Evolutionary conservation across 2,329 filamentous ascomycete genomes (phyloP).

Genomic region (Diplocarpon rosae): DNA sequence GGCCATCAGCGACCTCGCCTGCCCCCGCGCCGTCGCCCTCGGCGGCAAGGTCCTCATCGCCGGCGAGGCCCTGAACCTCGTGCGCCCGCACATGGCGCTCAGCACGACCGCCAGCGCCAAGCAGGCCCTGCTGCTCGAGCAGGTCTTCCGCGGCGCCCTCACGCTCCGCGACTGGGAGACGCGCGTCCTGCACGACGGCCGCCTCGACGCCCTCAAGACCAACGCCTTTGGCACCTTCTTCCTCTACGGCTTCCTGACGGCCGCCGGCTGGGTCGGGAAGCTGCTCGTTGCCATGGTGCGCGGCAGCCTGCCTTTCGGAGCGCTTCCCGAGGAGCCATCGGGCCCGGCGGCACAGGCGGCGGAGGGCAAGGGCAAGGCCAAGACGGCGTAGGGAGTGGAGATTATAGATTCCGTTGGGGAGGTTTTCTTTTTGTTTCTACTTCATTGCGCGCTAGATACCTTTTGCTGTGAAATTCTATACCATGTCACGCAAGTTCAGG

Average conservation of each 20-base stretch:
- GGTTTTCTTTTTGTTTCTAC: too few relatives aligned
- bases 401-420: too few relatives aligned
- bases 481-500: too few relatives aligned
- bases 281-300: not conserved
- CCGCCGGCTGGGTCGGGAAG: slow-evolving; percentile 1
- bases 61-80: slow-evolving; percentile 33
- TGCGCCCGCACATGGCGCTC: slow-evolving; percentile 34
- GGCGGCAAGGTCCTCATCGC: slow-evolving; percentile 31
- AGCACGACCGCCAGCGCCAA: slow-evolving; percentile 32
- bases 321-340: too few relatives aligned
- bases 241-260: not conserved
- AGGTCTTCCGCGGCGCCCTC: slow-evolving; percentile 10
- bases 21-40: not conserved
- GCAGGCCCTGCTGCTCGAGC: slow-evolving; percentile 17
- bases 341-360: too few relatives aligned
- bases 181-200: not conserved
- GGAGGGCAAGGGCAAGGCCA: too few relatives aligned
- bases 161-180: not conserved
- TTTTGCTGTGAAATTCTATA: too few relatives aligned
- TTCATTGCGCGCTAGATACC: too few relatives aligned
- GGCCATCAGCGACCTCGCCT: slow-evolving; percentile 3
- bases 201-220: not conserved
- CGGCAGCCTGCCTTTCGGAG: not conserved
- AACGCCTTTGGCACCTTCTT: not conserved
- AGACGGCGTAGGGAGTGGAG: too few relatives aligned